These are phyloP conservation scores for Athelia sp. DNA, from an alignment of 1,284 basidiomycete species.

Conservation along the genomic window DNA sequence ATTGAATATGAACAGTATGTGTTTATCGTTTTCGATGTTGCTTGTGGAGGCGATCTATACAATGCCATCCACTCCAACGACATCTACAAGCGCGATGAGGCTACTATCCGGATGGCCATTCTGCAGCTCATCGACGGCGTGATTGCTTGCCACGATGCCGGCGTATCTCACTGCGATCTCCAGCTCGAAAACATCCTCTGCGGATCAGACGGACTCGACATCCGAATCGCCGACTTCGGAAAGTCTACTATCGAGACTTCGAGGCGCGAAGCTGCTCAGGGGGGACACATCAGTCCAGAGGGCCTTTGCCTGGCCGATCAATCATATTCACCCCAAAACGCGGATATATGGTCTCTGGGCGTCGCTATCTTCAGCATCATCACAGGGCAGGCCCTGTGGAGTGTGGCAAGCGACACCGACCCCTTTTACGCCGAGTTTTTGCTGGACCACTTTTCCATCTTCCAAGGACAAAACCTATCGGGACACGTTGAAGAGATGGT, in stretches of 20 bases:
- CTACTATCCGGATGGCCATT: slow-evolving; percentile 60
- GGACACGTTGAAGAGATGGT: too few species aligned
- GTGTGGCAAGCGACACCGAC: slow-evolving; percentile 67
- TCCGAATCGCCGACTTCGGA: slow-evolving; percentile 82
- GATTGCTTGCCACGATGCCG: slow-evolving; percentile 60
- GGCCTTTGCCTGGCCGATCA: too few species aligned
- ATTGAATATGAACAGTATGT: slow-evolving; percentile 51
- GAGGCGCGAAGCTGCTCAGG: slow-evolving; percentile 81
- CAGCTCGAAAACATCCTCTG: slow-evolving; percentile 89
- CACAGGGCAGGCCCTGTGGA: slow-evolving; percentile 89
- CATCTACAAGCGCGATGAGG: slow-evolving; percentile 44
- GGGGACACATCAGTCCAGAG: slow-evolving; percentile 71
- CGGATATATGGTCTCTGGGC: slow-evolving; percentile 94
- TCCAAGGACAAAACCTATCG: too few species aligned
- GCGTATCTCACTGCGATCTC: slow-evolving; percentile 83
- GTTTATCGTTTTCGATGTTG: slow-evolving; percentile 58
- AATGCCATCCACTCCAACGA: slow-evolving; percentile 40
- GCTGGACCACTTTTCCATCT: too few species aligned
- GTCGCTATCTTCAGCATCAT: slow-evolving; percentile 84
- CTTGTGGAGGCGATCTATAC: slow-evolving; percentile 52
- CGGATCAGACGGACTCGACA: slow-evolving; percentile 44
- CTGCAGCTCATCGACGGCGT: slow-evolving; percentile 78
- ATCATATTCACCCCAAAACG: slow-evolving; percentile 70
- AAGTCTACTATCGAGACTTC: slow-evolving; percentile 68
- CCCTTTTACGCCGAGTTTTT: slow-evolving; percentile 70